phyloP scores from a whole-genome alignment of 2,329 filamentous ascomycete species.

The Monilinia polystroma region DNA sequence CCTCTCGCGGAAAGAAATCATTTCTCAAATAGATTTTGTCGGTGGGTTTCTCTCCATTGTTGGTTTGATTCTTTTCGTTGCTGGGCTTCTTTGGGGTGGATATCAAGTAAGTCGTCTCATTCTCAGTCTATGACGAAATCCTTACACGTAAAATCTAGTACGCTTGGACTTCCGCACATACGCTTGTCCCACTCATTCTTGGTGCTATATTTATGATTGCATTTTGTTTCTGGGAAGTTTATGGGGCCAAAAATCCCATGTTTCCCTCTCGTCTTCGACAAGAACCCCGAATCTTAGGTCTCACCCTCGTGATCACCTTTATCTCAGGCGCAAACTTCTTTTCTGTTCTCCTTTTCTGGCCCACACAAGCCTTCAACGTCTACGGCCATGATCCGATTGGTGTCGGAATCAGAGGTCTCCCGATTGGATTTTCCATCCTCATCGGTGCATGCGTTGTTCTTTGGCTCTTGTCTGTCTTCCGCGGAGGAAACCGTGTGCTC shows the following conservation, averaged over 20 bases:
- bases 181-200: constrained; percentile 54
- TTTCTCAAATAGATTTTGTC: constrained; percentile 50
- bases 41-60: constrained; percentile 51
- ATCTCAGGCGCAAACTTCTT: constrained; percentile 56
- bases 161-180: constrained; percentile 54
- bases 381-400: constrained; percentile 64
- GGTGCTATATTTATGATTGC: constrained; percentile 48
- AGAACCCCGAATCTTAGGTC: constrained; percentile 49
- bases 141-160: constrained; percentile 56
- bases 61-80: constrained; percentile 52
- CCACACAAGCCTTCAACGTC: constrained; percentile 61
- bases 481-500: constrained; percentile 57
- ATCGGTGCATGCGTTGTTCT: constrained; percentile 59
- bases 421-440: constrained; percentile 62
- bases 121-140: neutral
- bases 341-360: constrained; percentile 54
- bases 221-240: constrained; percentile 55
- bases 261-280: constrained; percentile 53
- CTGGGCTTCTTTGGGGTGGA: constrained; percentile 57
- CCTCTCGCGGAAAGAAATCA: constrained; percentile 42
- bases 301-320: constrained; percentile 58
- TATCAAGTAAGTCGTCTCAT: constrained; percentile 39
- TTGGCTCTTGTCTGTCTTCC: constrained; percentile 56
- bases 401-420: constrained; percentile 62
- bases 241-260: constrained; percentile 49